A percentile compares a stretch with the other conserved stretches of the same genome.
Evolutionary conservation across 2,329 filamentous ascomycete species (phyloP).

Genomic region (Phyllosticta paracitricarpa): DNA sequence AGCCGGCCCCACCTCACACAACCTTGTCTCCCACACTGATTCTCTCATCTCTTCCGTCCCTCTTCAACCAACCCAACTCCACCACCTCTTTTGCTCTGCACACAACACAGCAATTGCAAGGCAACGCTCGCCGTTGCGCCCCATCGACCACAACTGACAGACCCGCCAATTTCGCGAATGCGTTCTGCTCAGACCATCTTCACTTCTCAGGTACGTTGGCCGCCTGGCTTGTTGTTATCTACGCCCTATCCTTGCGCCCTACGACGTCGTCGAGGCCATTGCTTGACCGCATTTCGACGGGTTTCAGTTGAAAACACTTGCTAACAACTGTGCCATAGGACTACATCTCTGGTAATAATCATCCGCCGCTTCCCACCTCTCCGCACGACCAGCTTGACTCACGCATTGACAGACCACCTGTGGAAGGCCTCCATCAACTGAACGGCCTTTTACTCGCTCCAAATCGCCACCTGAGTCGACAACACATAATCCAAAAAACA

Average conservation of each 20-base stretch:
- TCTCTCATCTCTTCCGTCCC: not conserved
- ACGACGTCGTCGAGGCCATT: not conserved
- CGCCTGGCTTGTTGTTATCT: slow-evolving; percentile 11
- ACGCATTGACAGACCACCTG: slow-evolving; percentile 47
- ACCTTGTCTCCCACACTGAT: not conserved
- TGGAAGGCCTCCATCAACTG: slow-evolving; percentile 58
- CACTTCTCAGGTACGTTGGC: slow-evolving; percentile 42
- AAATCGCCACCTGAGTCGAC: slow-evolving; percentile 1
- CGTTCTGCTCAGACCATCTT: slow-evolving; percentile 42
- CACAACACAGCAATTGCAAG: not conserved
- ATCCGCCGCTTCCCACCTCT: slow-evolving; percentile 6
- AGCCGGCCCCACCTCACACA: not conserved
- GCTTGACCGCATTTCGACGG: not conserved
- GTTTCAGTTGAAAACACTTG: slow-evolving; percentile 13
- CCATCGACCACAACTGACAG: not conserved
- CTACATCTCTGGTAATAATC: slow-evolving; percentile 51
- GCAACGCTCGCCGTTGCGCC: slow-evolving; percentile 4
- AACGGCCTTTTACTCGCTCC: slow-evolving; percentile 22
- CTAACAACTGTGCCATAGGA: slow-evolving; percentile 38
- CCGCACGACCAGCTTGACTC: slow-evolving; percentile 13
- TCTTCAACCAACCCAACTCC: not conserved
- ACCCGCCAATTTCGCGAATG: slow-evolving; percentile 22
- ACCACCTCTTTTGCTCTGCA: not conserved
- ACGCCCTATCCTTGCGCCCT: slow-evolving; percentile 6
- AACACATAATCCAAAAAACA: slow-evolving; percentile 16